Conservation (phyloP, 108 stramenopile species). For the Conticribra weissflogii region DNA sequence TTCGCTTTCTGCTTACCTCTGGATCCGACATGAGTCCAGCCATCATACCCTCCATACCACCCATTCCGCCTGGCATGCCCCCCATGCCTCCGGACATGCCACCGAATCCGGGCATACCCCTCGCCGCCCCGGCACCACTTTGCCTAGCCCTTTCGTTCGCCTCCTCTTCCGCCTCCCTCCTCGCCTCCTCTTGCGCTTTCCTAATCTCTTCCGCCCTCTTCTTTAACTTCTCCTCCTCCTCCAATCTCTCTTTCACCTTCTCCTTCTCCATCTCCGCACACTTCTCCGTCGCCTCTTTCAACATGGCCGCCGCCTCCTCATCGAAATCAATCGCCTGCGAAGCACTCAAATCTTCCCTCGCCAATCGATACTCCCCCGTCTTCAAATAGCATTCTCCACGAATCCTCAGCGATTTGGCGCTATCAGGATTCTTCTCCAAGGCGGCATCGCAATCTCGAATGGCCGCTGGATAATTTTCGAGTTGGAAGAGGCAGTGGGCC, state of each 20-base stretch:
- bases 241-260: slow-evolving; percentile 70
- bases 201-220: slow-evolving; percentile 84
- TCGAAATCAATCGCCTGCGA: slow-evolving; percentile 91
- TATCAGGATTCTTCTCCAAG: slow-evolving; percentile 82
- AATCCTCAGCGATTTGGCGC: slow-evolving; percentile 79
- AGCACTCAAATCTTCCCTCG: slow-evolving; percentile 59
- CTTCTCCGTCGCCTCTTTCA: slow-evolving; percentile 76
- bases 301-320: slow-evolving; percentile 71
- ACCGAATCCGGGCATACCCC: slow-evolving; percentile 49
- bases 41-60: slow-evolving; percentile 80
- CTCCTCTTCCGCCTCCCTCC: slow-evolving; percentile 15
- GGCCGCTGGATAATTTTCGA: slow-evolving; percentile 66
- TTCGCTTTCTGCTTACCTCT: slow-evolving; percentile 23
- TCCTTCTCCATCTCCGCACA: slow-evolving; percentile 37
- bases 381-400: slow-evolving; percentile 76
- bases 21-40: slow-evolving; percentile 65
- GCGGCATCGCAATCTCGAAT: slow-evolving; percentile 80
- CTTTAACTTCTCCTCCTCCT: slow-evolving; percentile 75
- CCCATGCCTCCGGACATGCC: slow-evolving; percentile 56
- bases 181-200: slow-evolving; percentile 59
- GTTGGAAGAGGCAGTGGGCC: slow-evolving; percentile 67
- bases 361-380: slow-evolving; percentile 42
- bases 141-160: slow-evolving; percentile 17
- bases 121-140: slow-evolving; percentile 28
- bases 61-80: slow-evolving; percentile 47